Conservation (phyloP, 768 basidiomycete species). For the Tremella fuciformis region DNA sequence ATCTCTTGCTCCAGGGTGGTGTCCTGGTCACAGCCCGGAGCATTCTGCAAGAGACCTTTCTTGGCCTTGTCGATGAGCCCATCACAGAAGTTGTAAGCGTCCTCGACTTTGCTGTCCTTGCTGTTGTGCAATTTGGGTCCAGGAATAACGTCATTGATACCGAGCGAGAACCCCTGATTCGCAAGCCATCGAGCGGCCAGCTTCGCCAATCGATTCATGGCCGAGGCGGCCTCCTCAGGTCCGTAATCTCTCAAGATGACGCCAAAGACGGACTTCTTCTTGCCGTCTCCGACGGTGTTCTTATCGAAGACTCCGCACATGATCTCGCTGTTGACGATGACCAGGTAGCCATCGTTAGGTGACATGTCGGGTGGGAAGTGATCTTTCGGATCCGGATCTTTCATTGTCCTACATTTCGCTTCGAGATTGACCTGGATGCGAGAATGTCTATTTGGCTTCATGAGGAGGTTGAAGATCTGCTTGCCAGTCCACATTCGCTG, state of each 20-base stretch:
- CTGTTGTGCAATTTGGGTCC: constrained; percentile 73
- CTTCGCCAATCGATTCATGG: constrained; percentile 95
- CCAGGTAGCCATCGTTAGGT: constrained; percentile 96
- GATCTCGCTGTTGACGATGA: constrained; percentile 94
- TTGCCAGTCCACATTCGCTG: constrained; percentile 95
- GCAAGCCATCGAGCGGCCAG: constrained; percentile 92
- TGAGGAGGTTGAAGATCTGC: constrained; percentile 95
- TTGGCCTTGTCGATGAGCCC: constrained; percentile 85
- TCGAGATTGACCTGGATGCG: constrained; percentile 90
- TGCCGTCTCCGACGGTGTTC: constrained; percentile 92
- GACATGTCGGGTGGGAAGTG: constrained; percentile 72
- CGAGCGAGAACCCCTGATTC: constrained; percentile 94
- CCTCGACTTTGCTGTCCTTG: constrained; percentile 81
- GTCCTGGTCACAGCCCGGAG: constrained; percentile 95
- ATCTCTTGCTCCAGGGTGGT: constrained; percentile 96
- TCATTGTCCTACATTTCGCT: constrained; percentile 79
- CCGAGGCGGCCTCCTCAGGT: constrained; percentile 83
- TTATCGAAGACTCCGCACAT: constrained; percentile 99
- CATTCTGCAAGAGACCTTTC: constrained; percentile 87
- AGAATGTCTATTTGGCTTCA: constrained; percentile 83
- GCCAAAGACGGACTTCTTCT: constrained; percentile 99
- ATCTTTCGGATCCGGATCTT: constrained; percentile 44
- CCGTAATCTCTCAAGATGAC: constrained; percentile 97
- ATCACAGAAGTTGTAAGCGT: constrained; percentile 82
- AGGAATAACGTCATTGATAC: constrained; percentile 98